Evolutionary conservation across 2,329 filamentous ascomycete species (phyloP).

Genomic region (Colletotrichum cuscutae): DNA sequence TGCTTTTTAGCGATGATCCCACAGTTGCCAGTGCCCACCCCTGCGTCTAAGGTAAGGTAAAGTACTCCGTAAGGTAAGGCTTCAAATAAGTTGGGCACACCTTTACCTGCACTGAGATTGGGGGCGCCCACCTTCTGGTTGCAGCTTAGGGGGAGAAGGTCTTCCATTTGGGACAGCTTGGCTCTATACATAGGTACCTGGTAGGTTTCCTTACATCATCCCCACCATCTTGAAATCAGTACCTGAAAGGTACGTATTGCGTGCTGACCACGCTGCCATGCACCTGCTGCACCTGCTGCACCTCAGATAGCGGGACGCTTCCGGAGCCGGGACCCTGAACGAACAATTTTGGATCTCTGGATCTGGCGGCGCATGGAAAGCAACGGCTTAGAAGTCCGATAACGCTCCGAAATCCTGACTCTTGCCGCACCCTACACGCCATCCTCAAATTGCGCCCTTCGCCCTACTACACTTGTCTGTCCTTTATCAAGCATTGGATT

Average conservation of each 20-base stretch:
- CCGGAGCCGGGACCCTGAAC: conserved; percentile 34
- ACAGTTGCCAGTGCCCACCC: conserved; percentile 3
- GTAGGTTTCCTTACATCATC: not conserved
- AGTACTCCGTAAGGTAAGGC: not conserved
- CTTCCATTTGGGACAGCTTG: not conserved
- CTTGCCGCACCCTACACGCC: conserved; percentile 24
- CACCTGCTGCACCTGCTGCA: conserved; percentile 4
- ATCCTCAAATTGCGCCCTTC: conserved; percentile 21
- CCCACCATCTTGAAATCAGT: not conserved
- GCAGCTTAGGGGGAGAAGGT: conserved; percentile 2
- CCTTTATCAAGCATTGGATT: conserved; percentile 24
- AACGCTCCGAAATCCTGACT: conserved; percentile 39
- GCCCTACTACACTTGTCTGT: not conserved
- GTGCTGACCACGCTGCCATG: not conserved
- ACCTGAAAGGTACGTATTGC: not conserved
- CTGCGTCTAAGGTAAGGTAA: conserved; percentile 9
- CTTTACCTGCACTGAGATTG: not conserved
- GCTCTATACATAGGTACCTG: not conserved
- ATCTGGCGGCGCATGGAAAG: conserved; percentile 29
- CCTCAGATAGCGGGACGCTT: conserved; percentile 12
- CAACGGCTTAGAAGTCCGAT: conserved; percentile 41
- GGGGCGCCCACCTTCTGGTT: conserved; percentile 8
- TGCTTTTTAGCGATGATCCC: conserved; percentile 31
- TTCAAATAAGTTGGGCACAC: conserved; percentile 16
- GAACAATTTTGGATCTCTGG: conserved; percentile 4